Evolutionary conservation across 2,329 filamentous ascomycete species (phyloP).

Genomic region (Trichophyton verrucosum): DNA sequence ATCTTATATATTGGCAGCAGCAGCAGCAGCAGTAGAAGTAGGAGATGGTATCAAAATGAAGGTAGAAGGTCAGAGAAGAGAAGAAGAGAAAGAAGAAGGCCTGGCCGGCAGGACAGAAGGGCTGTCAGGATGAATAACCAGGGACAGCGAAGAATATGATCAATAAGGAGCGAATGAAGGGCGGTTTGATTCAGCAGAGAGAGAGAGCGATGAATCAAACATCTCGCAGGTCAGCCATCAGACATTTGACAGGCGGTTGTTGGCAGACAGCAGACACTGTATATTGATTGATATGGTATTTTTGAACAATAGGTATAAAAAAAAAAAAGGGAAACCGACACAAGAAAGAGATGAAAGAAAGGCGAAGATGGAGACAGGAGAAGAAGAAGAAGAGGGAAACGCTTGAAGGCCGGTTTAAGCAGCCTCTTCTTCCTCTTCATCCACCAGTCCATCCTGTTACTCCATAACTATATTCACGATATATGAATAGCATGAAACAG

Average conservation of each 20-base stretch:
- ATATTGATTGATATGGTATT: too few relatives aligned
- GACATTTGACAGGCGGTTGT: too few relatives aligned
- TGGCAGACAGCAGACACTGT: too few relatives aligned
- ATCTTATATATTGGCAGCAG: background rate
- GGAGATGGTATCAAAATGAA: constrained; percentile 5
- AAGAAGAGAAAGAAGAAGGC: constrained; percentile 3
- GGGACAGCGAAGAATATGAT: constrained; percentile 4
- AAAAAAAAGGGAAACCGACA: background rate
- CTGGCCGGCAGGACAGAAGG: constrained; percentile 4
- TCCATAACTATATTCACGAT: constrained; percentile 15
- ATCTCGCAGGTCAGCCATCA: background rate
- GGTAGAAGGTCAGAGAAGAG: constrained; percentile 9
- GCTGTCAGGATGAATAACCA: background rate
- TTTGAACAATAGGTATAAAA: too few relatives aligned
- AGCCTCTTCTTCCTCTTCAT: background rate
- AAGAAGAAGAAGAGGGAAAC: background rate
- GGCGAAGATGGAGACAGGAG: constrained; percentile 9
- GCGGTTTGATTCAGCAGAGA: background rate
- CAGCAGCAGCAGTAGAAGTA: background rate
- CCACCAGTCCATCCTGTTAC: background rate
- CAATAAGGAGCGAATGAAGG: background rate
- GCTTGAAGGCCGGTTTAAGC: constrained; percentile 1
- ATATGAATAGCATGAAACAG: constrained; percentile 6
- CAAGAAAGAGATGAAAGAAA: background rate
- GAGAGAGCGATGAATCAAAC: constrained; percentile 5